Evolutionary conservation across 768 basidiomycete species (phyloP), one percentile per base, ranked within the genome.

Genomic region (Boletus speciosus): DNA sequence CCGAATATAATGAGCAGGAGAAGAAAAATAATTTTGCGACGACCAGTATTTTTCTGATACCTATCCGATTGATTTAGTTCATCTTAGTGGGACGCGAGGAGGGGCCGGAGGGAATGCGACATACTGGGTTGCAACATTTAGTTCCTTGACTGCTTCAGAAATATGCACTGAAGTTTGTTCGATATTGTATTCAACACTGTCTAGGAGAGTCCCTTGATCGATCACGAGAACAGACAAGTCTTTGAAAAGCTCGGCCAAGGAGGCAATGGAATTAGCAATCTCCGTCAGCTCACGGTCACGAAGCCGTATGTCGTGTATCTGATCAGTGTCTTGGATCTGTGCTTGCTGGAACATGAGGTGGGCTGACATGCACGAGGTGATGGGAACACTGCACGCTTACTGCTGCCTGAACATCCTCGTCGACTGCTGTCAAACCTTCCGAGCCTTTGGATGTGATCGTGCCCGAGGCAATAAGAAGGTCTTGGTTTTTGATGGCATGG

Each of bases 151-250:
- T 21, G 94, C 93, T 42, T 90, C 90, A 51, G 85, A 72, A 67
- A 95, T 79, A 48, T 92, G 83, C 32, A 81, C 81, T 16, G 88
- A 88, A 5, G 95, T 91, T 70, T 90, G 87, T 70, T 98, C 93
- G 49, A 99, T 90, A 68, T 99, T 99, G 74, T 93, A 99, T 72
- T 99, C 97, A 52, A 98, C 82, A 36, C 92, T 93, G 72, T 98
- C 97, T 51, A 98, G 79, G 32, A 99, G 81, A 29, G 96, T 98
- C 29, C 97, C 97, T 66, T 99, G 97, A 73, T 98, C 97, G 58
- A 98, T 98, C 55, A 99, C 93, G 51, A 99, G 82, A 35, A 81
- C 81, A 14, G 89, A 90, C 43, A 99, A 78, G 67, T 99, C 97
- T 64, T 96, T 93, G 81, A 99, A 99, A 47, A 99, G 80, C 64